Percentiles rank a stretch among this genome's conserved stretches.
These are phyloP conservation scores for Pelargonium hybrid DNA, from an alignment of 441 rosid species.

Conservation along the genomic window DNA sequence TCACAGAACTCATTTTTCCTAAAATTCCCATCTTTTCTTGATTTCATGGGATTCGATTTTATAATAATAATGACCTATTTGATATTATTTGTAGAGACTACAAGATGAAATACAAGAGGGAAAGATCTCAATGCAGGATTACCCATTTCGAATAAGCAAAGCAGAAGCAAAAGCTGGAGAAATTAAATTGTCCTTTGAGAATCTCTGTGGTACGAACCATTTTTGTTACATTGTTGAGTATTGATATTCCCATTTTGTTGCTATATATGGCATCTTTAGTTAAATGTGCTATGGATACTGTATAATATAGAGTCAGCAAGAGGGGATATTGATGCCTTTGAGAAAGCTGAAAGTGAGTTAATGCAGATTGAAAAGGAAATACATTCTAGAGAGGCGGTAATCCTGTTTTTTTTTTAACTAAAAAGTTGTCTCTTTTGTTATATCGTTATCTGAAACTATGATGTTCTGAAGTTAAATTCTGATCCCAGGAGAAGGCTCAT, in stretches of 20 bases:
- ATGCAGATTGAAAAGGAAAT: conserved; percentile 59
- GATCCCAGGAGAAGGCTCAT: conserved; percentile 57
- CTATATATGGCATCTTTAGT: background rate
- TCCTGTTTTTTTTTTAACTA: conserved; percentile 11
- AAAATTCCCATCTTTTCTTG: conserved; percentile 8
- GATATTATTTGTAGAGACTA: conserved; percentile 33
- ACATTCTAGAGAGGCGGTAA: conserved; percentile 50
- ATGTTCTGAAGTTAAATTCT: conserved; percentile 21
- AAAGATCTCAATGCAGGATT: conserved; percentile 38
- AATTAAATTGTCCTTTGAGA: conserved; percentile 49
- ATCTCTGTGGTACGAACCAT: conserved; percentile 51
- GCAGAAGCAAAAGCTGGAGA: conserved; percentile 50
- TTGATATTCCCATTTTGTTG: background rate
- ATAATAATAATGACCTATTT: background rate
- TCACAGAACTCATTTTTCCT: conserved; percentile 18
- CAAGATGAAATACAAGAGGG: conserved; percentile 46
- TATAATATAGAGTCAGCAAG: conserved; percentile 55
- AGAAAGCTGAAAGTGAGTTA: conserved; percentile 66
- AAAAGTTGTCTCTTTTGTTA: conserved; percentile 1
- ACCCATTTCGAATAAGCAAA: conserved; percentile 34
- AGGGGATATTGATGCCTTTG: conserved; percentile 61
- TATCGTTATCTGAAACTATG: conserved; percentile 11
- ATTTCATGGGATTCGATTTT: conserved; percentile 4
- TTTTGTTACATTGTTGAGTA: conserved; percentile 5
- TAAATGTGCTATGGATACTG: conserved; percentile 10